A percentile compares a stretch with the other conserved stretches of the same genome.
Conservation (phyloP, 805 yeast species). For the Candida golubevii region DNA sequence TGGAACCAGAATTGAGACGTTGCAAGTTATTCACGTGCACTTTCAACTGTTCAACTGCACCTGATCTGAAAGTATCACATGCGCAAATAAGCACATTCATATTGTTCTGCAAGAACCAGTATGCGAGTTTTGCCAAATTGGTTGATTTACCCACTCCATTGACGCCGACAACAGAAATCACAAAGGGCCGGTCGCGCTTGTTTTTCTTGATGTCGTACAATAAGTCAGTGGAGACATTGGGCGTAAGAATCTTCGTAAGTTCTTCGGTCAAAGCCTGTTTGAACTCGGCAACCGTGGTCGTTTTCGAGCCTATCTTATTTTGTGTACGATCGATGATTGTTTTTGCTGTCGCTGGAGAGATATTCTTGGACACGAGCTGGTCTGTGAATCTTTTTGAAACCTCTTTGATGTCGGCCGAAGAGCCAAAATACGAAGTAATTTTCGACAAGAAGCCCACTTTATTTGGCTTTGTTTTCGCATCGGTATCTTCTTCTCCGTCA, state of each 20-base stretch:
- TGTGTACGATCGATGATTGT: constrained; percentile 67
- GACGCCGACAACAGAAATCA: constrained; percentile 96
- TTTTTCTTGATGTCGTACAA: constrained; percentile 69
- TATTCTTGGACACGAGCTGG: constrained; percentile 79
- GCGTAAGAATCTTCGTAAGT: constrained; percentile 76
- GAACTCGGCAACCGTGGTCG: constrained; percentile 68
- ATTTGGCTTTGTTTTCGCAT: background rate
- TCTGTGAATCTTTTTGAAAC: constrained; percentile 64
- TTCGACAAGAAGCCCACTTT: constrained; percentile 30
- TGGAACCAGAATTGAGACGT: constrained; percentile 51
- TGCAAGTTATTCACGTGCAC: constrained; percentile 87
- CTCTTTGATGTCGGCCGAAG: constrained; percentile 48
- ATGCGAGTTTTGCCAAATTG: constrained; percentile 87
- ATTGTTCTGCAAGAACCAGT: constrained; percentile 91
- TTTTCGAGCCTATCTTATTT: constrained; percentile 60
- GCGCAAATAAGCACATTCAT: constrained; percentile 87
- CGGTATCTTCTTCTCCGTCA: constrained; percentile 24
- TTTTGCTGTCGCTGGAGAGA: constrained; percentile 85
- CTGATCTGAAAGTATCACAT: constrained; percentile 96
- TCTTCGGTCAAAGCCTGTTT: constrained; percentile 61
- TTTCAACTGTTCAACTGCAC: constrained; percentile 96
- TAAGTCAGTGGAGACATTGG: constrained; percentile 84
- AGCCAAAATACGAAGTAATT: constrained; percentile 35
- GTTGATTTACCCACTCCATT: constrained; percentile 98
- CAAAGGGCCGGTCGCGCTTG: constrained; percentile 60